Evolutionary conservation across 2,329 filamentous ascomycete genomes (phyloP).

Genomic region (Diaporthe ampelina): DNA sequence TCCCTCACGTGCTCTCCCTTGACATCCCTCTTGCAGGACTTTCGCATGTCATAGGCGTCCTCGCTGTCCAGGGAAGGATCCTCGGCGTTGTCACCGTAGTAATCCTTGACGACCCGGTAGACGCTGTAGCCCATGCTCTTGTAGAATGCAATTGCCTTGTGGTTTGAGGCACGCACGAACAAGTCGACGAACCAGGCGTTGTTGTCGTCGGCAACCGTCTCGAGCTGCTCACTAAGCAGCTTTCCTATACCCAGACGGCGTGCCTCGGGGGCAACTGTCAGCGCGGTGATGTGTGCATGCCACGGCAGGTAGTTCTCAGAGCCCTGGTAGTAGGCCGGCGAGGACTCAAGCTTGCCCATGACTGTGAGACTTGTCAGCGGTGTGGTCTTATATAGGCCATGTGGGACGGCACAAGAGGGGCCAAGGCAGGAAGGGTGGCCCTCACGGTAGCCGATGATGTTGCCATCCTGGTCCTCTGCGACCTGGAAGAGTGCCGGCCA

Average conservation of each 20-base stretch:
- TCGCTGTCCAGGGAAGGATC: conserved; percentile 75
- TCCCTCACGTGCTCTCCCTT: conserved; percentile 81
- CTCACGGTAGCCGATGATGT: conserved; percentile 93
- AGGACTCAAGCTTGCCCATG: conserved; percentile 96
- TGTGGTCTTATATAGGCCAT: not conserved
- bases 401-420: conserved; percentile 25
- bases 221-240: conserved; percentile 84
- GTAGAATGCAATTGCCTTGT: conserved; percentile 89
- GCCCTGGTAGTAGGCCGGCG: conserved; percentile 78
- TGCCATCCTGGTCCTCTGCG: conserved; percentile 86
- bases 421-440: conserved; percentile 48
- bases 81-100: conserved; percentile 88
- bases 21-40: conserved; percentile 86
- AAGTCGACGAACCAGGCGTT: conserved; percentile 96
- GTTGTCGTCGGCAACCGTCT: conserved; percentile 84
- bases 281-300: conserved; percentile 97
- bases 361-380: conserved; percentile 68
- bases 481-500: conserved; percentile 97
- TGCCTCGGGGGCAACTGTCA: conserved; percentile 90
- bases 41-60: conserved; percentile 98
- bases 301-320: conserved; percentile 97
- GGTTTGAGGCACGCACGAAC: conserved; percentile 91
- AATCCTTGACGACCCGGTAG: conserved; percentile 88
- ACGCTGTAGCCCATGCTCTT: conserved; percentile 92
- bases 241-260: conserved; percentile 90